These are phyloP conservation scores for Hypomyces perniciosus DNA, from an alignment of 2,329 filamentous ascomycete genomes.

Conservation along the genomic window DNA sequence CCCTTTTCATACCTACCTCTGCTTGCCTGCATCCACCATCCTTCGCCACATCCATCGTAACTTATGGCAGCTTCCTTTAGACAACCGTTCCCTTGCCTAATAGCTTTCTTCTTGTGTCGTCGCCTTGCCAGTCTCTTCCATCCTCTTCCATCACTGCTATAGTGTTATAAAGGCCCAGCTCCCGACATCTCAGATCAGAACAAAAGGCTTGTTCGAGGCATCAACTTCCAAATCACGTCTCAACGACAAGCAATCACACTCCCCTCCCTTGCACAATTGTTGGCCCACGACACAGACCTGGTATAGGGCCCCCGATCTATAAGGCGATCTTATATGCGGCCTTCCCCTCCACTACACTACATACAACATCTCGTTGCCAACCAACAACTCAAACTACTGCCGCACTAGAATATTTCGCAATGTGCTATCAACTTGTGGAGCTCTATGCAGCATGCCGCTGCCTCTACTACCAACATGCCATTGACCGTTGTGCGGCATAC, in stretches of 20 bases:
- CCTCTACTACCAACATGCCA: constrained; percentile 79
- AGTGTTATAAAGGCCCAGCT: constrained; percentile 11
- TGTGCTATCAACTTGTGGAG: constrained; percentile 87
- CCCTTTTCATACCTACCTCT: constrained; percentile 20
- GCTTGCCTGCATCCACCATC: constrained; percentile 22
- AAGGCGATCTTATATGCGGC: neutral
- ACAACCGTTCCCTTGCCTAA: constrained; percentile 11
- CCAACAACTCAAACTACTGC: neutral
- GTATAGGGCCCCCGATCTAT: neutral
- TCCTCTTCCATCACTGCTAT: constrained; percentile 2
- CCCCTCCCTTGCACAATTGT: neutral
- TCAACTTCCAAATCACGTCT: constrained; percentile 1
- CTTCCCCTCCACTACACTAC: neutral
- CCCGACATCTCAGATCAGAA: constrained; percentile 1
- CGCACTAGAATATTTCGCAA: constrained; percentile 33
- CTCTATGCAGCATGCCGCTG: constrained; percentile 82
- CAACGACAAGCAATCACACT: neutral
- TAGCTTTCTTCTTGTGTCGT: neutral
- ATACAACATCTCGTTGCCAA: neutral
- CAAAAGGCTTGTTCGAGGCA: neutral
- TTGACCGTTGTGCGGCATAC: constrained; percentile 75
- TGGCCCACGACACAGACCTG: constrained; percentile 7
- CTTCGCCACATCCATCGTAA: constrained; percentile 14
- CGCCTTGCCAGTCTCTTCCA: neutral
- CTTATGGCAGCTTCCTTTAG: constrained; percentile 15